Percentiles rank a stretch among this genome's conserved stretches.
Conservation (phyloP, 768 basidiomycete species). For the Piloderma croceum region DNA sequence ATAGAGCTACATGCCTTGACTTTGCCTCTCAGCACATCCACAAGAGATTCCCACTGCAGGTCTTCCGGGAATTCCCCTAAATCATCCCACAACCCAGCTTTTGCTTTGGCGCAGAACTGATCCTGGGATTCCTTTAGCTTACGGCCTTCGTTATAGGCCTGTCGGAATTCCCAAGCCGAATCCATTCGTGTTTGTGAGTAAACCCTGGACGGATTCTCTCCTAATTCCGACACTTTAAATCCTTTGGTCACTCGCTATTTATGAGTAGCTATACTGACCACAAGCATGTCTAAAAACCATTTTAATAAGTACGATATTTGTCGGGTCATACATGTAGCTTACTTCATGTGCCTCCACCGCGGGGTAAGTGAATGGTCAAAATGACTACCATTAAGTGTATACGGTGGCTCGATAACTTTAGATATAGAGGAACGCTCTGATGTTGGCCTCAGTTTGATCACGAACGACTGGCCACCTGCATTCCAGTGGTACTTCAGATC, state of each 20-base stretch:
- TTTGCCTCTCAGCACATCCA: slow-evolving; percentile 79
- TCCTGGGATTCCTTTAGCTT: slow-evolving; percentile 68
- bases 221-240: slow-evolving; percentile 6
- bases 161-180: slow-evolving; percentile 67
- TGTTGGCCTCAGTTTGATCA: slow-evolving; percentile 80
- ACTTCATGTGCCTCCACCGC: slow-evolving; percentile 84
- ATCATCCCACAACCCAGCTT: slow-evolving; percentile 27
- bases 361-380: slow-evolving; percentile 35
- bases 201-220: slow-evolving; percentile 29
- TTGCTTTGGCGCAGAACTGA: slow-evolving; percentile 58
- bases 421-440: slow-evolving; percentile 68
- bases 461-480: slow-evolving; percentile 81
- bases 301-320: slow-evolving; percentile 4
- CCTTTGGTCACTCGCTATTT: background rate
- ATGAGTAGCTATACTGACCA: slow-evolving; percentile 32
- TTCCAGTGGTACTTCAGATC: too few species aligned
- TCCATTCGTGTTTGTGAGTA: slow-evolving; percentile 68
- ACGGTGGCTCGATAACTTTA: slow-evolving; percentile 83
- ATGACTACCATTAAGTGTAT: slow-evolving; percentile 46
- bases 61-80: slow-evolving; percentile 67
- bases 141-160: slow-evolving; percentile 73
- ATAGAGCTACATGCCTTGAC: slow-evolving; percentile 54
- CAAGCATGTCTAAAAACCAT: slow-evolving; percentile 48
- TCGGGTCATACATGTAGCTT: slow-evolving; percentile 15
- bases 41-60: slow-evolving; percentile 67